Evolutionary conservation across 139 green algal species (phyloP).

Genomic region (Raphidocelis subcapitata): DNA sequence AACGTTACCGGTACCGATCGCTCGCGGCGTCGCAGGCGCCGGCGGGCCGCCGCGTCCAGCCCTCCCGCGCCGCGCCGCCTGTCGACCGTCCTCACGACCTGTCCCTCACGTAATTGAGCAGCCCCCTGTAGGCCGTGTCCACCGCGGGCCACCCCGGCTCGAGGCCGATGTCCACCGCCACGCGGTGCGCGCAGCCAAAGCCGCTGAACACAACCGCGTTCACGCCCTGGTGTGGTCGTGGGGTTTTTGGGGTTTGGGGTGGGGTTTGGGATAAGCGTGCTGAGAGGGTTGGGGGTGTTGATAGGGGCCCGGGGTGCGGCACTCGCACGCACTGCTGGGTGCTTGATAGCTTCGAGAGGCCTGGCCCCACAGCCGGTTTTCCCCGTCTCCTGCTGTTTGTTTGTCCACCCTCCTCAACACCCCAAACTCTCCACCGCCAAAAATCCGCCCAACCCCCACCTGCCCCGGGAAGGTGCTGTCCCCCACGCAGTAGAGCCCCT

Average conservation of each 20-base stretch:
- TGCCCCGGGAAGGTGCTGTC: constrained; percentile 95
- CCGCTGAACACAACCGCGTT: constrained; percentile 95
- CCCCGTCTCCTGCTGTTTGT: too few species aligned
- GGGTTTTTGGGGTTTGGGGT: not conserved
- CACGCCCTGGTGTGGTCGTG: constrained; percentile 61
- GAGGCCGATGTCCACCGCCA: constrained; percentile 79
- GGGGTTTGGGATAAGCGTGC: not conserved
- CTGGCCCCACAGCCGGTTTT: too few species aligned
- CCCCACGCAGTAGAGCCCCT: constrained; percentile 93
- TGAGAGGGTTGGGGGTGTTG: not conserved
- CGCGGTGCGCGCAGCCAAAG: constrained; percentile 91
- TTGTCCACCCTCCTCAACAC: too few species aligned
- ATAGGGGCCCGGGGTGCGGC: too few species aligned
- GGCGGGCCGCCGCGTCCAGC: too few species aligned
- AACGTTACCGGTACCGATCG: too few species aligned
- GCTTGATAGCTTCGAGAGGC: too few species aligned
- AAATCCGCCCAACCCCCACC: constrained; percentile 12
- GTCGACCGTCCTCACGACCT: too few species aligned
- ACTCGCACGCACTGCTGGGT: too few species aligned
- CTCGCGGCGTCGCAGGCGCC: too few species aligned
- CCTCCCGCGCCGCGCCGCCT: too few species aligned
- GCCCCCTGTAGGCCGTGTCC: constrained; percentile 63
- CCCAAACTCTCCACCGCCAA: too few species aligned
- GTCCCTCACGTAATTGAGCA: constrained; percentile 40
- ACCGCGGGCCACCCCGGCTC: constrained; percentile 62